A percentile compares a stretch with the other conserved stretches of the same genome.
phyloP scores from a whole-genome alignment of 805 yeast genomes.

The Saccharomycopsis guyanensis region DNA sequence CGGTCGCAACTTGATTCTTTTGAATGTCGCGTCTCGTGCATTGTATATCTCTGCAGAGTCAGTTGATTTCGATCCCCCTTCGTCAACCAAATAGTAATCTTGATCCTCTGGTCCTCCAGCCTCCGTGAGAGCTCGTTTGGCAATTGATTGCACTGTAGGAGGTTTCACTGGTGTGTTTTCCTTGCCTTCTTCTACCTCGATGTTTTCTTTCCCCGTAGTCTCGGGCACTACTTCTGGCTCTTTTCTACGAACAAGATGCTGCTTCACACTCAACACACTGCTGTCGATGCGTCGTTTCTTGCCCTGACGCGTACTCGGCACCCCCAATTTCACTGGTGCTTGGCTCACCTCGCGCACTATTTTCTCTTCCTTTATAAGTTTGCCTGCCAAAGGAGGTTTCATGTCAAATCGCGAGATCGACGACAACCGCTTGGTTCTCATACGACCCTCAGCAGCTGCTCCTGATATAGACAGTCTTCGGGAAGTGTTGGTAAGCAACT shows the following conservation, averaged over 20 bases:
- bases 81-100: neutral
- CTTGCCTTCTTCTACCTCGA: neutral
- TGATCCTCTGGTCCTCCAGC: neutral
- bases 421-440: conserved; percentile 5
- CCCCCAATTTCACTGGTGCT: neutral
- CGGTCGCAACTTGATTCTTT: neutral
- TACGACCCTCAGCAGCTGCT: neutral
- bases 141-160: neutral
- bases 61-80: neutral
- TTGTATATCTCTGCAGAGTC: neutral
- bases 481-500: conserved; percentile 2
- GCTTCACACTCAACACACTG: neutral
- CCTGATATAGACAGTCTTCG: neutral
- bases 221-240: neutral
- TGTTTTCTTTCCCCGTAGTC: neutral
- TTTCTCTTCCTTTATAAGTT: neutral
- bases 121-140: neutral
- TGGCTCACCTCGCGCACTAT: neutral
- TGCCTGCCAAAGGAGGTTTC: neutral
- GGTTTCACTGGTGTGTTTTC: neutral
- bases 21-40: neutral
- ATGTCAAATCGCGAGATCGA: conserved; percentile 2
- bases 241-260: neutral
- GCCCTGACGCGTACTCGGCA: neutral
- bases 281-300: neutral